Base-by-base conservation (phyloP, 2,329 filamentous ascomycete genomes). In the Fusarium avenaceum region DNA sequence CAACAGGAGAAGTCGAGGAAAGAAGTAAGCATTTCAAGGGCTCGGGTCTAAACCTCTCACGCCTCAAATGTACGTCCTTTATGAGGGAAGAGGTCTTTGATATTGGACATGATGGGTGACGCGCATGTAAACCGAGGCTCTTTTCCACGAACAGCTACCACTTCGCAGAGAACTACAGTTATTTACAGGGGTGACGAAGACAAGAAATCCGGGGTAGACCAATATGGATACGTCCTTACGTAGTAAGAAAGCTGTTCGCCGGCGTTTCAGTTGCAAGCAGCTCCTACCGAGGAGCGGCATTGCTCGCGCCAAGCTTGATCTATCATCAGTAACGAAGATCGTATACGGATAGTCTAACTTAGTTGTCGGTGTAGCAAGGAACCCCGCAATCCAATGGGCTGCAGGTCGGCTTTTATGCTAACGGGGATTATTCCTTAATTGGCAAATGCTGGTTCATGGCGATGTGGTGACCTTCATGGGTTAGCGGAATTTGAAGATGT, bases 401-500 rank as follows among this genome's bases (percentile, higher is more conserved):
- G 22, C 20, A 24, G 33, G 28, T n/a, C n/a, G 35, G n/a, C 35
- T 17, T 35, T 38, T 40, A 42, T 57, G 14, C 28, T 57, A 59
- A 57, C 57, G 63, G 53, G 30, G 39, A 50, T 57, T 15, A 13
- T 54, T 46, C 59, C 42, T 28, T 33, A 63, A 45, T 51, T 47
- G 62, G 65, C 43, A 50, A 46, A 54, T 44, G 48, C 51, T 58
- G 58, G 61, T 52, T 68, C 49, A 52, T 61, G 65, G 57, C 71
- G 69, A 73, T 60, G 55, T 72, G 67, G 67, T 70, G 68, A 64
- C 69, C 65, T 70, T 62, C 67, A 72, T 72, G 57, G 69, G 71
- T 65, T 73, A 74, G 71, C 57, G 62, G 67, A 57, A 57, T 60
- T 51, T 39, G 45, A 44, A 48, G 26, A 30, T 50, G 46, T 43